These are phyloP conservation scores for Haematococcus sp. DNA, from an alignment of 139 green algal genomes.

Conservation along the genomic window DNA sequence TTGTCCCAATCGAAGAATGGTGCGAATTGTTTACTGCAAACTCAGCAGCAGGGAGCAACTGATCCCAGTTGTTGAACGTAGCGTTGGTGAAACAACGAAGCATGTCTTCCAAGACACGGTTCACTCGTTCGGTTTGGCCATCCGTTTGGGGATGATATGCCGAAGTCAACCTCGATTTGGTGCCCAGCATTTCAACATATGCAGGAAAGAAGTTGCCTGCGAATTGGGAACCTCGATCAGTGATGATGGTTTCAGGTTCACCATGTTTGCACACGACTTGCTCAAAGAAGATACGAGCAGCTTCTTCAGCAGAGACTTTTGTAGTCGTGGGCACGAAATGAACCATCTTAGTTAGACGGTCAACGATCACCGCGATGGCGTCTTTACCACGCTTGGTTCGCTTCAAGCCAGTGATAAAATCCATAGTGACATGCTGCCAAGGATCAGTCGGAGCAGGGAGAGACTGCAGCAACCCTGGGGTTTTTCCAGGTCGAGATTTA, in stretches of 20 bases:
- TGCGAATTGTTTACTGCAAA: background rate
- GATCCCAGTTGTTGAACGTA: background rate
- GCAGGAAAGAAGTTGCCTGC: slow-evolving; percentile 38
- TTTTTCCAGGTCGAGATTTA: too few relatives aligned
- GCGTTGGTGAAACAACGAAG: background rate
- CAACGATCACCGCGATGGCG: slow-evolving; percentile 52
- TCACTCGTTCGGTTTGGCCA: slow-evolving; percentile 61
- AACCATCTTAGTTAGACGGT: slow-evolving; percentile 53
- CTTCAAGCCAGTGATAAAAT: slow-evolving; percentile 57
- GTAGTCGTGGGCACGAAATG: slow-evolving; percentile 36
- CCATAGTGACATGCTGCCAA: slow-evolving; percentile 49
- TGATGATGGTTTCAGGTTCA: slow-evolving; percentile 47
- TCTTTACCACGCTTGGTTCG: slow-evolving; percentile 13
- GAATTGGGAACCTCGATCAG: slow-evolving; percentile 59
- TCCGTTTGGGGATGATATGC: slow-evolving; percentile 63
- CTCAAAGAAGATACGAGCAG: slow-evolving; percentile 39
- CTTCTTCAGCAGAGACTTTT: slow-evolving; percentile 19
- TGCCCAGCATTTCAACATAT: slow-evolving; percentile 35
- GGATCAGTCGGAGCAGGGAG: slow-evolving; percentile 30
- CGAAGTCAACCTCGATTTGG: slow-evolving; percentile 43
- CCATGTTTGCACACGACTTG: slow-evolving; percentile 37
- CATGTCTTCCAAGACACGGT: slow-evolving; percentile 14
- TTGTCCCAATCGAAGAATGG: background rate
- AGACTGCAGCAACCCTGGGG: slow-evolving; percentile 38
- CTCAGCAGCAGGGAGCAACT: background rate